Evolutionary conservation across 495 filamentous ascomycete species (phyloP), one percentile per base, ranked within the genome.

Genomic region (Glarea lozoyensis): DNA sequence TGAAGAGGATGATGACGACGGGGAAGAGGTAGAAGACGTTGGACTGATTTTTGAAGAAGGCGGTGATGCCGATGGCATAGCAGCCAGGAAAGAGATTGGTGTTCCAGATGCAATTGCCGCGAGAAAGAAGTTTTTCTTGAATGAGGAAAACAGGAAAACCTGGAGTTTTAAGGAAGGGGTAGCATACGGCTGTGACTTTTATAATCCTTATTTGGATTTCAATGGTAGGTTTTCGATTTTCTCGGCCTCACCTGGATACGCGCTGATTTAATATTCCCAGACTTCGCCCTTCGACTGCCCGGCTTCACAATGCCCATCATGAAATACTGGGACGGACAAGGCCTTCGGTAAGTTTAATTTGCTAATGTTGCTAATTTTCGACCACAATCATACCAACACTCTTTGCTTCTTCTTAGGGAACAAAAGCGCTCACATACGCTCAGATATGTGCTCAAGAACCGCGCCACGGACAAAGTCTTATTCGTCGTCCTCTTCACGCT

Each of bases 141-240:
- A 60, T 24, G 60, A 66, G 12, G 63, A 56, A 0, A 72, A 60
- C 29, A 73, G 77, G 59, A 62, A 64, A 38, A 54, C 58, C 40
- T 71, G 65, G 63, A 49, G 61, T 36, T 78, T 67, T 54, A 62
- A 66, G 52, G 68, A 62, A 37, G 74, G 64, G 2, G 54, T 60
- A 46, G 63, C 70, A 36, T 94, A 94, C 59, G 61, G 68, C 20
- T 72, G 76, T 32, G 90, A 96, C 61, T 96, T 98, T 61, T 92
- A 79, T 52, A 96, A 95, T 56, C 78, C 81, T n/a, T 95, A 89
- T 66, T 57, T 98, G 31, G 83, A 88, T 58, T 94, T 96, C 54
- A 79, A 77, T 56, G 71, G 78, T 80, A 46, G 38, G 63, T 61
- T 33, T 36, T 16, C 15, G 32, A 12, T 29, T 24, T 38, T 34